A percentile compares a stretch with the other conserved stretches of the same genome.
Conservation (phyloP, 2,329 filamentous ascomycete species). For the Trichoderma cornu-damae region DNA sequence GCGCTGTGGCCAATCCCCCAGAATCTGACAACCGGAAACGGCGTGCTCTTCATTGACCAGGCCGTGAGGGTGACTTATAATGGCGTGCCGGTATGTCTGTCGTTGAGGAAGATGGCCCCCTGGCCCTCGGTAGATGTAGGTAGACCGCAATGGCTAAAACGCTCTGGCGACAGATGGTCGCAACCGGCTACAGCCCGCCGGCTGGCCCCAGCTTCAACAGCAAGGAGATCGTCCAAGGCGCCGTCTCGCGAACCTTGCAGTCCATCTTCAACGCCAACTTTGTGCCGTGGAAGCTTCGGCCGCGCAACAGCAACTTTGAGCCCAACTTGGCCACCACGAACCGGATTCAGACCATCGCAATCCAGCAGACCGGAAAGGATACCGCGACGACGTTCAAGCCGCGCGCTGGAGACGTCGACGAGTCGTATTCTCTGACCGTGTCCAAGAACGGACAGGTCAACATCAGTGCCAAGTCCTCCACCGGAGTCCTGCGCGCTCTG, state of each 20-base stretch:
- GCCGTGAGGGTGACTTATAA: slow-evolving; percentile 54
- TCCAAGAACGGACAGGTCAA: slow-evolving; percentile 52
- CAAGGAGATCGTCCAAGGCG: slow-evolving; percentile 51
- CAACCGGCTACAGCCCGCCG: slow-evolving; percentile 39
- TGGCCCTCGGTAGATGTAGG: background rate
- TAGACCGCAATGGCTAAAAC: background rate
- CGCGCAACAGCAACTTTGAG: slow-evolving; percentile 59
- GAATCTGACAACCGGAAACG: slow-evolving; percentile 47
- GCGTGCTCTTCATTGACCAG: slow-evolving; percentile 49
- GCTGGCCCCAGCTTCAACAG: slow-evolving; percentile 41
- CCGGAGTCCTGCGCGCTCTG: slow-evolving; percentile 64
- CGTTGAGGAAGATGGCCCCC: background rate
- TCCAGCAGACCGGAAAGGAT: slow-evolving; percentile 53
- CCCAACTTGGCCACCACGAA: slow-evolving; percentile 44
- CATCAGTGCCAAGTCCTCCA: slow-evolving; percentile 60
- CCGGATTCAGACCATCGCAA: slow-evolving; percentile 55
- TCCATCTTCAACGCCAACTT: slow-evolving; percentile 64
- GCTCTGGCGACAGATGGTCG: slow-evolving; percentile 42
- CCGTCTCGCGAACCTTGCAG: slow-evolving; percentile 53
- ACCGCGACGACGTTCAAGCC: slow-evolving; percentile 58
- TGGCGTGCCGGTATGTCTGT: slow-evolving; percentile 30
- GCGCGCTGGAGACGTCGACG: slow-evolving; percentile 60
- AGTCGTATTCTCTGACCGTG: slow-evolving; percentile 67
- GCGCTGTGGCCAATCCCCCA: slow-evolving; percentile 57
- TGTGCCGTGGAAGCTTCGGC: slow-evolving; percentile 75